Percentiles rank a stretch among this genome's conserved stretches.
Evolutionary conservation across 257 asterid species (phyloP).

Genomic region (Misopates orontium): DNA sequence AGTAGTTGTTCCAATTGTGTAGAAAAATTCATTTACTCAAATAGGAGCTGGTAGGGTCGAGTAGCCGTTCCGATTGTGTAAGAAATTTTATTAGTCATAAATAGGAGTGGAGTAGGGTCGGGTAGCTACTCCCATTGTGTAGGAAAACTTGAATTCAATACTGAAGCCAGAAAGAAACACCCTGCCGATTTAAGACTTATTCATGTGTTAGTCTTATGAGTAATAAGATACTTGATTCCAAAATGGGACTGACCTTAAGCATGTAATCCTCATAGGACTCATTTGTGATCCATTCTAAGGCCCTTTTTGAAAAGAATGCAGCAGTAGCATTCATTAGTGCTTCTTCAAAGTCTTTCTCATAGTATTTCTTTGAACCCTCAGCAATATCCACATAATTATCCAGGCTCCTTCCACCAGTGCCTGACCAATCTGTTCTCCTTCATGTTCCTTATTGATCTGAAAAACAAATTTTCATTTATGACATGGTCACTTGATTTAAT

Average conservation of each 20-base stretch:
- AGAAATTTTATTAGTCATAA: too few relatives aligned
- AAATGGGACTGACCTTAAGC: slow-evolving; percentile 36
- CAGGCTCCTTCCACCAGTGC: slow-evolving; percentile 33
- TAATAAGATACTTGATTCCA: background rate
- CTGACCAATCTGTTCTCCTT: slow-evolving; percentile 38
- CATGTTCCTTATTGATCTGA: slow-evolving; percentile 41
- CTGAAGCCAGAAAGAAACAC: too few relatives aligned
- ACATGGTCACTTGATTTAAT: background rate
- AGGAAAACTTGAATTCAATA: too few relatives aligned
- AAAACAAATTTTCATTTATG: slow-evolving; percentile 3
- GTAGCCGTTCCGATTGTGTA: too few relatives aligned
- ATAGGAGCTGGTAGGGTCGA: too few relatives aligned
- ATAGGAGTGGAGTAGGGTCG: too few relatives aligned
- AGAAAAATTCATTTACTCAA: too few relatives aligned
- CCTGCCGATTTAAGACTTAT: too few relatives aligned
- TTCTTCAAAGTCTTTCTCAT: slow-evolving; percentile 40
- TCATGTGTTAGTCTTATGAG: too few relatives aligned
- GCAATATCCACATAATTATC: slow-evolving; percentile 40
- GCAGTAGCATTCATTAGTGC: slow-evolving; percentile 37
- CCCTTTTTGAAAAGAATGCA: slow-evolving; percentile 37
- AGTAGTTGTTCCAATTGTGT: too few relatives aligned
- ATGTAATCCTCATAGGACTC: slow-evolving; percentile 31
- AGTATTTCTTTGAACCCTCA: slow-evolving; percentile 25
- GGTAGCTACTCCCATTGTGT: too few relatives aligned
- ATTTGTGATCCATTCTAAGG: slow-evolving; percentile 34